phyloP scores from a whole-genome alignment of 1,284 basidiomycete species.

The Paramarasmius palmivorus region DNA sequence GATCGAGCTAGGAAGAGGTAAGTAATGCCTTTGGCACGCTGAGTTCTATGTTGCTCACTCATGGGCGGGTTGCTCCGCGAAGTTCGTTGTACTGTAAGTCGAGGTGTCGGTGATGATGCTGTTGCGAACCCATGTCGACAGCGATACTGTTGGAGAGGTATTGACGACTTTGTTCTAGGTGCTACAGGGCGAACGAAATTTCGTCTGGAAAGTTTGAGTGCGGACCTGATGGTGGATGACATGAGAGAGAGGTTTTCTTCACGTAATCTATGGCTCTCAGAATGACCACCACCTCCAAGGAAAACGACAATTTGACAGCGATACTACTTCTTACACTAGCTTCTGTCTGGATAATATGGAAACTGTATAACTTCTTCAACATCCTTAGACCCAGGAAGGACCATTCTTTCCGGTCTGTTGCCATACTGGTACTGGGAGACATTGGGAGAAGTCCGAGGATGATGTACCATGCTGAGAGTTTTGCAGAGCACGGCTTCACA shows the following conservation, averaged over 20 bases:
- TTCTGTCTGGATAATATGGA: constrained; percentile 29
- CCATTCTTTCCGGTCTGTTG: constrained; percentile 66
- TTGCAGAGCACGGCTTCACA: constrained; percentile 79
- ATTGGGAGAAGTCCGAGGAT: constrained; percentile 95
- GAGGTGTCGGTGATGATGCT: neutral
- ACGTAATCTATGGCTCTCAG: no score
- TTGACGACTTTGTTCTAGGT: no score
- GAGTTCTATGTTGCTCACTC: neutral
- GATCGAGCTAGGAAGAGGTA: constrained; percentile 61
- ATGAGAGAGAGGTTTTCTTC: no score
- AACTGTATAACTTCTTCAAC: constrained; percentile 29
- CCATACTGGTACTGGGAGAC: constrained; percentile 93
- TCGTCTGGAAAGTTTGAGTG: no score
- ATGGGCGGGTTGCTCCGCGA: neutral
- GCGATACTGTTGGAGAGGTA: no score
- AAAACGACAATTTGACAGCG: no score
- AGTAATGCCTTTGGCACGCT: neutral
- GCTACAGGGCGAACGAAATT: no score
- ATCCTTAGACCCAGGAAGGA: constrained; percentile 29
- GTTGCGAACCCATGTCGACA: constrained; percentile 1
- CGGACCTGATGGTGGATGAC: no score
- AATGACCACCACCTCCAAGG: no score
- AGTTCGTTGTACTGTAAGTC: neutral
- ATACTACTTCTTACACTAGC: neutral
- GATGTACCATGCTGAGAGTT: constrained; percentile 97